These are phyloP conservation scores for Candida orba DNA, from an alignment of 805 yeast genomes.

Conservation along the genomic window DNA sequence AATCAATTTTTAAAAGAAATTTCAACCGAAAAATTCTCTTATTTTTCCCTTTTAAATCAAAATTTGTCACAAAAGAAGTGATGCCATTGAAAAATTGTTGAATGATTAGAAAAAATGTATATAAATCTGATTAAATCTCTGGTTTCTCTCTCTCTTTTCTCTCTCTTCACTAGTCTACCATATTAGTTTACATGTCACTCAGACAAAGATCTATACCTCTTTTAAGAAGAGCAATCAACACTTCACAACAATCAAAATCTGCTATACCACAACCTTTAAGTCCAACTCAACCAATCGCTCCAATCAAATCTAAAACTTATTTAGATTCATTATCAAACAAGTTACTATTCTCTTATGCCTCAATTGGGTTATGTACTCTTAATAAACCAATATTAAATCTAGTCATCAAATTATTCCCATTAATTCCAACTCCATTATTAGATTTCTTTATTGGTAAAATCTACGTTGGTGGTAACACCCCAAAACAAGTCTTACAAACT, in stretches of 20 bases:
- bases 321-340: conserved; percentile 44
- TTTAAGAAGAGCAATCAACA: conserved; percentile 15
- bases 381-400: conserved; percentile 54
- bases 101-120: too few species aligned
- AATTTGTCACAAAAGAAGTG: too few species aligned
- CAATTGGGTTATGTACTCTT: conserved; percentile 64
- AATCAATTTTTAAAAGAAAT: too few species aligned
- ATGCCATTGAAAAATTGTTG: too few species aligned
- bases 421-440: conserved; percentile 63
- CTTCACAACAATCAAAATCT: conserved; percentile 8
- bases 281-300: neutral
- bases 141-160: neutral
- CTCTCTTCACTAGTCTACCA: too few species aligned
- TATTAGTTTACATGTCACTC: neutral
- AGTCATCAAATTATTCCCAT: conserved; percentile 63
- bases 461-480: conserved; percentile 86
- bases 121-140: neutral
- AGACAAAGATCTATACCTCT: conserved; percentile 3
- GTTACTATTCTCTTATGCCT: conserved; percentile 56
- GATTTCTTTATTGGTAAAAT: conserved; percentile 70
- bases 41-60: too few species aligned
- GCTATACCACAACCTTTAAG: conserved; percentile 1
- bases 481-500: conserved; percentile 60
- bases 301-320: conserved; percentile 26
- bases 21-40: too few species aligned